These are phyloP conservation scores for Suillus occidentalis DNA, from an alignment of 768 basidiomycete genomes.

Conservation along the genomic window DNA sequence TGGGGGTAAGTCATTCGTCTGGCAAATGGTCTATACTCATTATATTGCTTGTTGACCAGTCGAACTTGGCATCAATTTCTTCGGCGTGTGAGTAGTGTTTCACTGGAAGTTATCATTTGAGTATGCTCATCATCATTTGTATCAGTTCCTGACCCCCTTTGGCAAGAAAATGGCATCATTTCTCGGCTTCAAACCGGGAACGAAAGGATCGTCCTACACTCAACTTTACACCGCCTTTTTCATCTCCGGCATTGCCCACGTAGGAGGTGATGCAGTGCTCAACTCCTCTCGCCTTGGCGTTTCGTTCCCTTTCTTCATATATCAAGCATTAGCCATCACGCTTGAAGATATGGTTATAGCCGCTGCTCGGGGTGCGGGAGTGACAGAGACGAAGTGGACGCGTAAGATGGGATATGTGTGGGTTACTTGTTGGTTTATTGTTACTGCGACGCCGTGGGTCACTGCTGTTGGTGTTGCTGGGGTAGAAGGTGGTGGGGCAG, in stretches of 20 bases:
- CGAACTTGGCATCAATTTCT: slow-evolving; percentile 41
- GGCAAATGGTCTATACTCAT: background rate
- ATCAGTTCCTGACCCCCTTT: slow-evolving; percentile 29
- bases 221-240: slow-evolving; percentile 38
- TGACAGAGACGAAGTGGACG: slow-evolving; percentile 9
- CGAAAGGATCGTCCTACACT: slow-evolving; percentile 29
- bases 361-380: slow-evolving; percentile 15
- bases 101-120: background rate
- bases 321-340: slow-evolving; percentile 36
- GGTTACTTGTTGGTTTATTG: slow-evolving; percentile 29
- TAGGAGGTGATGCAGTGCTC: slow-evolving; percentile 32
- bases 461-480: background rate
- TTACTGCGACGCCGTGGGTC: background rate
- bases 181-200: slow-evolving; percentile 28
- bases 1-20: slow-evolving; percentile 39
- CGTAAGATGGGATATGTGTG: slow-evolving; percentile 26
- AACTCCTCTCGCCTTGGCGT: slow-evolving; percentile 2
- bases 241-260: slow-evolving; percentile 36
- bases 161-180: slow-evolving; percentile 24
- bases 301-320: slow-evolving; percentile 26
- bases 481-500: background rate
- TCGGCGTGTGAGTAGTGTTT: slow-evolving; percentile 30
- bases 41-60: slow-evolving; percentile 14
- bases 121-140: background rate
- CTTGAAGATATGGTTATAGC: slow-evolving; percentile 33